Base-by-base conservation (phyloP, 2,329 filamentous ascomycete species). In the Fusarium devonianum region DNA sequence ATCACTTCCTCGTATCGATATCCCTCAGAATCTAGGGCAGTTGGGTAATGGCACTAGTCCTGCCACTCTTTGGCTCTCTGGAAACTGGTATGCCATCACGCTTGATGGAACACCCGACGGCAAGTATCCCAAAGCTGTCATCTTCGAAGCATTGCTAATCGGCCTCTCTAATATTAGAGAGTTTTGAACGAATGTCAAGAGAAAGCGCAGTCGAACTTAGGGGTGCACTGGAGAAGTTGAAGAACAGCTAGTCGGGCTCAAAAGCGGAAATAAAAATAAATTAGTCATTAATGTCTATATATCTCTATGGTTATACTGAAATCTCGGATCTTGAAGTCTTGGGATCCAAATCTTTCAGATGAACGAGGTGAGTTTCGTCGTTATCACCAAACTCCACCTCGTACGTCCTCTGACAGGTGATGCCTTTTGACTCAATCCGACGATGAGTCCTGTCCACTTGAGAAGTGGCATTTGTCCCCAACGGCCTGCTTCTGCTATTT, bases 351-450 rank as follows among this genome's bases (percentile, higher is more conserved):
- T 69, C 64, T 7, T 53, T 58, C 60, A 71, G 64, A 7, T 63
- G 44, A 1, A 73, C 67, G n/a, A 73, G 42, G 10, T 65, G 61
- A 2, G 62, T 57, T 38, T 73, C 70, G 32, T 73, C 69, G 4
- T 47, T 60, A 2, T 69, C 65, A 2, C 62, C 67, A 23, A 66
- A 73, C 22, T 73, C 69, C 1, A 74, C 70, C 1, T 63, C 55
- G 18, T 72, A 74, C 2, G 68, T 67, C 26, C 67, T 71, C 8
- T 73, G 59, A 25, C 65, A 70, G 1, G 60, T 62, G 25, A 74
- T 74, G 0, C 67, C 63, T 2, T 62, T 64, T 0, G 62, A 44
- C 3, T 63, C 60, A 3, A 54, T 33, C 2, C 47, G 46, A 1
- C 56, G 44, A 6, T 54, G 53, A n/a, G 54, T 57, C 22, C 38